phyloP scores from a whole-genome alignment of 2,329 filamentous ascomycete genomes.

The Arthrinium puccinioides region DNA sequence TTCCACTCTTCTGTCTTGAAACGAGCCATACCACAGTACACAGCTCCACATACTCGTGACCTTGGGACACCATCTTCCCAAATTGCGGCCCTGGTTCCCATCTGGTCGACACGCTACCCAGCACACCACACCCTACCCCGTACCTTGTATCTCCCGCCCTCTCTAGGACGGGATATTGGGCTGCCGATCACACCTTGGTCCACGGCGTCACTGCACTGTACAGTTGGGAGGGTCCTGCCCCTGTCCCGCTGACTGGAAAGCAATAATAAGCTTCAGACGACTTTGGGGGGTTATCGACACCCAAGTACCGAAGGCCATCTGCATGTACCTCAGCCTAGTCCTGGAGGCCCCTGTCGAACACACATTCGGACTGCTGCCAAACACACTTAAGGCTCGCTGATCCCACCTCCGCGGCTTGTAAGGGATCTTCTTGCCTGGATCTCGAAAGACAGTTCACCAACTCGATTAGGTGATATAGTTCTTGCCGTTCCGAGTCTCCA shows the following conservation, averaged over 20 bases:
- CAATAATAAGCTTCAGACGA: slow-evolving; percentile 36
- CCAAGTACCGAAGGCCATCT: slow-evolving; percentile 24
- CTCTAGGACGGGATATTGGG: slow-evolving; percentile 42
- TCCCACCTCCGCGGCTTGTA: slow-evolving; percentile 37
- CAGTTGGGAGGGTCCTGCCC: slow-evolving; percentile 28
- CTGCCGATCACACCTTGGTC: slow-evolving; percentile 47
- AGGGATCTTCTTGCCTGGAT: slow-evolving; percentile 28
- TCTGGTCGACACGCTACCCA: slow-evolving; percentile 20
- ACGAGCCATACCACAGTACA: slow-evolving; percentile 27
- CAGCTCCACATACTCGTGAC: slow-evolving; percentile 26
- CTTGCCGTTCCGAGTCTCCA: slow-evolving; percentile 37
- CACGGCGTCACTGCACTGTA: slow-evolving; percentile 39
- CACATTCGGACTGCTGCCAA: slow-evolving; percentile 27
- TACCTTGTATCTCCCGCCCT: slow-evolving; percentile 37
- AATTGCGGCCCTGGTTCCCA: slow-evolving; percentile 20
- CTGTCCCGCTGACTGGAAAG: slow-evolving; percentile 34
- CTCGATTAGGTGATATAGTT: slow-evolving; percentile 31
- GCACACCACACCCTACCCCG: slow-evolving; percentile 23
- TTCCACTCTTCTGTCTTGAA: slow-evolving; percentile 27
- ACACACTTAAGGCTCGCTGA: slow-evolving; percentile 55
- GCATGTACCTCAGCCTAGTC: too few relatives aligned
- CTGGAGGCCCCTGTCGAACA: too few relatives aligned
- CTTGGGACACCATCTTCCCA: slow-evolving; percentile 25
- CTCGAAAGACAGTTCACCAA: slow-evolving; percentile 24
- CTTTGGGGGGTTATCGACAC: slow-evolving; percentile 23